Percentiles rank a stretch among this genome's conserved stretches.
Evolutionary conservation across 2,329 filamentous ascomycete species (phyloP).

Genomic region (Fusarium sterilihyphosum): DNA sequence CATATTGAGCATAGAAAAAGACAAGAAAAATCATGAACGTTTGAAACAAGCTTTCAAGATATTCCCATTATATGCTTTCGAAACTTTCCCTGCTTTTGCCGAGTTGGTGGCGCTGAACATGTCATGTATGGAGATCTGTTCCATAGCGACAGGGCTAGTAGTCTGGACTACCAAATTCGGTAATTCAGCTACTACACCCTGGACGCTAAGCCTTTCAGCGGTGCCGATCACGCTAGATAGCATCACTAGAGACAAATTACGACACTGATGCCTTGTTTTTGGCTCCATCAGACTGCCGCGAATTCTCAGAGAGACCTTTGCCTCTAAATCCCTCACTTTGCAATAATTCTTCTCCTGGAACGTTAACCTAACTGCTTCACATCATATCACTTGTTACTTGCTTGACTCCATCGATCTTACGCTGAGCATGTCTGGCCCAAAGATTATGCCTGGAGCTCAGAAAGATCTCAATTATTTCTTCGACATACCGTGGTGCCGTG

Average conservation of each 20-base stretch:
- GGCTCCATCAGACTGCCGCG: no score
- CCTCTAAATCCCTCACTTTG: background rate
- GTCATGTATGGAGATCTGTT: background rate
- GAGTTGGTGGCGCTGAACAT: background rate
- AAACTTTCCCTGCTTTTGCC: no score
- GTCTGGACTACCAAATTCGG: background rate
- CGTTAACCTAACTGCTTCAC: background rate
- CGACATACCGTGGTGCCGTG: background rate
- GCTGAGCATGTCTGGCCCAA: background rate
- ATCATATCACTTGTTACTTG: no score
- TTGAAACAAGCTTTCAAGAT: fast-evolving
- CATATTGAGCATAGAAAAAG: no score
- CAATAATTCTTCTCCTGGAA: fast-evolving
- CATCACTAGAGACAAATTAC: background rate
- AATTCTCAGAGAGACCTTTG: background rate
- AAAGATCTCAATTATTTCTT: background rate
- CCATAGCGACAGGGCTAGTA: background rate
- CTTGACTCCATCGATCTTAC: no score
- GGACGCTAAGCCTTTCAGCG: no score
- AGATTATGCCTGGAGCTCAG: background rate
- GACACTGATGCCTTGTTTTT: background rate
- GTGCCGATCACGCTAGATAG: background rate
- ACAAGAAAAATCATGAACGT: no score
- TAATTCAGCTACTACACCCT: background rate
- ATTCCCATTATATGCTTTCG: no score